phyloP scores from a whole-genome alignment of 2,329 filamentous ascomycete genomes.

The Hymenoscyphus linearis region DNA sequence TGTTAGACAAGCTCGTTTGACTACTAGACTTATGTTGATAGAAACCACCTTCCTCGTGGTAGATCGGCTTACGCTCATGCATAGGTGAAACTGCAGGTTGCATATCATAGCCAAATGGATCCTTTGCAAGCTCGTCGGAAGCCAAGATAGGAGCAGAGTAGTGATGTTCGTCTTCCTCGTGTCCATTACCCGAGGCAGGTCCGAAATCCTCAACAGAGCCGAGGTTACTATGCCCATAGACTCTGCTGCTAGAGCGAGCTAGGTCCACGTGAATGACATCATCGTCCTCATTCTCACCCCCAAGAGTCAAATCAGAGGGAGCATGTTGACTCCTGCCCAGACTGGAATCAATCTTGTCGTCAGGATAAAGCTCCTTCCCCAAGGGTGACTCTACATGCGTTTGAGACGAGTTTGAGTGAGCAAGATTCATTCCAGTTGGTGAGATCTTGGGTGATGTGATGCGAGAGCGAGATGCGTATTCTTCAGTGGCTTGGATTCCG shows the following conservation, averaged over 20 bases:
- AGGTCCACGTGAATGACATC: slow-evolving; percentile 73
- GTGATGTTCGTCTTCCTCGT: slow-evolving; percentile 47
- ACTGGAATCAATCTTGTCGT: slow-evolving; percentile 32
- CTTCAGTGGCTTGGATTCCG: slow-evolving; percentile 80
- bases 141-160: slow-evolving; percentile 80
- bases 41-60: slow-evolving; percentile 47
- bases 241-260: slow-evolving; percentile 38
- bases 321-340: slow-evolving; percentile 34
- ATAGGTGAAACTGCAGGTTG: slow-evolving; percentile 79
- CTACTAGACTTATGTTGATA: slow-evolving; percentile 43
- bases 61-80: slow-evolving; percentile 56
- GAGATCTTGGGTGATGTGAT: slow-evolving; percentile 58
- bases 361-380: slow-evolving; percentile 44
- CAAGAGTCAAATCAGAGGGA: slow-evolving; percentile 33
- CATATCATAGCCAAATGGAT: slow-evolving; percentile 60
- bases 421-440: slow-evolving; percentile 39
- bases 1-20: slow-evolving; percentile 39
- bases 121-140: slow-evolving; percentile 77
- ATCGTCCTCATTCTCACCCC: slow-evolving; percentile 45
- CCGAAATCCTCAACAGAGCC: slow-evolving; percentile 47
- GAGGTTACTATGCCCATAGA: slow-evolving; percentile 38
- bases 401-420: slow-evolving; percentile 40
- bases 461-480: slow-evolving; percentile 73
- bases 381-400: slow-evolving; percentile 35
- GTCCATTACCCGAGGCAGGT: slow-evolving; percentile 37